Evolutionary conservation across 2,329 filamentous ascomycete species (phyloP).

Genomic region (Colletotrichum tropicale): DNA sequence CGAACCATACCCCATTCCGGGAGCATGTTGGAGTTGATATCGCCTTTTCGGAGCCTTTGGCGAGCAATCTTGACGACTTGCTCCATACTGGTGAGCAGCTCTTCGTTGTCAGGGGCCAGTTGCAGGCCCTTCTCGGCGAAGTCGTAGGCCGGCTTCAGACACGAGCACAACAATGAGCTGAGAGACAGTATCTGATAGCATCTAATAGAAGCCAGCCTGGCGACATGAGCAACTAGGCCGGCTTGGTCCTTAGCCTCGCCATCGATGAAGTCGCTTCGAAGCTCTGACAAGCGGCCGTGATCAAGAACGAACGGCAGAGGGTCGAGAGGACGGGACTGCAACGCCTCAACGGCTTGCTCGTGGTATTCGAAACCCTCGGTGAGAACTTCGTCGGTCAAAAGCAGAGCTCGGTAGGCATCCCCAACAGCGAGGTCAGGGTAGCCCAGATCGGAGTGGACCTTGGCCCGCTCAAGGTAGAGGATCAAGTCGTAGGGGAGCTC

Average conservation of each 20-base stretch:
- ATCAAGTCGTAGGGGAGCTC: constrained; percentile 65
- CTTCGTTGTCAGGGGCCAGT: constrained; percentile 57
- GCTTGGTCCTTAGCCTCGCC: constrained; percentile 37
- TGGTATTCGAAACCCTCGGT: constrained; percentile 87
- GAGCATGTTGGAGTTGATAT: constrained; percentile 58
- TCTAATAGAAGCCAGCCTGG: constrained; percentile 55
- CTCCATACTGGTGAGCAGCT: constrained; percentile 57
- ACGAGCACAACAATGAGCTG: constrained; percentile 67
- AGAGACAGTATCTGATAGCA: constrained; percentile 65
- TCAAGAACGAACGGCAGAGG: constrained; percentile 50
- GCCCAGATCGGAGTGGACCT: constrained; percentile 73
- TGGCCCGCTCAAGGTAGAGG: constrained; percentile 72
- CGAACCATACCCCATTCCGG: constrained; percentile 75
- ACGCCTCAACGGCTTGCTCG: constrained; percentile 63
- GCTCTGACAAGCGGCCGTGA: constrained; percentile 40
- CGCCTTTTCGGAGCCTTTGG: constrained; percentile 49
- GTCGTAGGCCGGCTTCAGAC: constrained; percentile 68
- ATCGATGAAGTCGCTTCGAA: constrained; percentile 33
- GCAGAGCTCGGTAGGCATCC: constrained; percentile 89
- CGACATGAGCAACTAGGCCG: constrained; percentile 43
- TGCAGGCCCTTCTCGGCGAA: constrained; percentile 69
- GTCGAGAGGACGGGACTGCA: constrained; percentile 42
- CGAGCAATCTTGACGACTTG: constrained; percentile 59
- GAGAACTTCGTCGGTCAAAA: constrained; percentile 80
- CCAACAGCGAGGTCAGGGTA: constrained; percentile 91